Evolutionary conservation across 768 basidiomycete species (phyloP), one percentile per base, ranked within the genome.

Genomic region (Calocybe indica): DNA sequence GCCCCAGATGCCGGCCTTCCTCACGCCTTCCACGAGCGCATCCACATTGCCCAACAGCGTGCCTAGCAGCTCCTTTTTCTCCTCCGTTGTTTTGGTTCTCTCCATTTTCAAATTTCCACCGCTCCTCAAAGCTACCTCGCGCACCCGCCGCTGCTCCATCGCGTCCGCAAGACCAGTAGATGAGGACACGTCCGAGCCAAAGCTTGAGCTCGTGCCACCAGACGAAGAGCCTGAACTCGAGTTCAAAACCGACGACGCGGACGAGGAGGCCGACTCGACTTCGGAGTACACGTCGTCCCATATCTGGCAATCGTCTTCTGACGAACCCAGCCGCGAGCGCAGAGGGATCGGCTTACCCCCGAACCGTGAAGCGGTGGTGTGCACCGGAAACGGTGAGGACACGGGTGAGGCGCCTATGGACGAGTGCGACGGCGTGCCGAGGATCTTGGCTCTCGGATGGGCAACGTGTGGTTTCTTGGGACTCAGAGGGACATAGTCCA

Each of bases 41-140:
- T 94, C 92, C 2, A 95, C 92, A 61, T 95, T 94, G 3, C 90
- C 92, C 38, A 95, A 64, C 80, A 92, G 84, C 39, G 78, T 83
- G 0, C 86, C 85, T 48, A 95, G 58, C 38, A 88, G 62, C 60
- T 82, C 80, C 63, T 85, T 91, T 70, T 92, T 92, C 67, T 92
- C 87, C 49, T 88, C 84, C 37, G 81, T 90, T 37, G 82, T 85
- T 55, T 74, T 73, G 52, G 68, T 57, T 43, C 68, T 61, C 30
- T 59, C 45, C 9, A 51, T 43, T 42, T 60, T 56, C 7, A 12
- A 31, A 40, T 37, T 43, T n/a, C 40, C 41, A 50, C 37, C 40
- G 15, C n/a, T 50, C 9, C 49, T 51, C 12, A 54, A 36, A 38
- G 46, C 53, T 30, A 52, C 55, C 29, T 46, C 56, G 10, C 33